These are phyloP conservation scores for Cryptococcus sp. DNA, from an alignment of 1,284 basidiomycete species.

Conservation along the genomic window DNA sequence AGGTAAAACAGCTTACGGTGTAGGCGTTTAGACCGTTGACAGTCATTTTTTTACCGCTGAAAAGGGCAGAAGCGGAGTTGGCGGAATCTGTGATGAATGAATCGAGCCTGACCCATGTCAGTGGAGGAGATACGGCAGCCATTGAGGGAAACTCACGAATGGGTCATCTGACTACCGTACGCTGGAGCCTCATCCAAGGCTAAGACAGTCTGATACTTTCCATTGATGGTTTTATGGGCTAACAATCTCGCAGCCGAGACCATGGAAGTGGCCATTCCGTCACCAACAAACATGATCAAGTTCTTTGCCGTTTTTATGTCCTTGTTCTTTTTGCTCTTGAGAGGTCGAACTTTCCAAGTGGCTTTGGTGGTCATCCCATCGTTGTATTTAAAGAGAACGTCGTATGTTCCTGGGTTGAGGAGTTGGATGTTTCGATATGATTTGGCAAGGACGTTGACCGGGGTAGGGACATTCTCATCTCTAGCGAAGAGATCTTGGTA, in stretches of 20 bases:
- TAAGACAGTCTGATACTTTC: conserved; percentile 44
- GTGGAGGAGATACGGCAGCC: background rate
- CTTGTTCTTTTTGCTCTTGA: conserved; percentile 26
- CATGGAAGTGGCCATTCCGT: conserved; percentile 42
- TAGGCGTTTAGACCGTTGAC: conserved; percentile 49
- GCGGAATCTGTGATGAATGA: conserved; percentile 49
- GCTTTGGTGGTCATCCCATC: conserved; percentile 35
- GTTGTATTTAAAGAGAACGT: conserved; percentile 30
- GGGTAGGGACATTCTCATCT: conserved; percentile 31
- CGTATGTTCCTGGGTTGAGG: conserved; percentile 33
- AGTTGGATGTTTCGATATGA: conserved; percentile 45
- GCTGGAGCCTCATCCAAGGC: conserved; percentile 36
- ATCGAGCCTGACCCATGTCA: conserved; percentile 19
- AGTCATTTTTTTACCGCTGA: conserved; percentile 48
- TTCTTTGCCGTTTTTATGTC: conserved; percentile 43
- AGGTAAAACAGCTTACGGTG: conserved; percentile 10
- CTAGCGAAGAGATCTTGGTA: conserved; percentile 46
- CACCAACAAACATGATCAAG: conserved; percentile 44
- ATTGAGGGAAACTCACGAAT: background rate
- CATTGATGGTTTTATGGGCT: conserved; percentile 50
- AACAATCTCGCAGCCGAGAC: conserved; percentile 46
- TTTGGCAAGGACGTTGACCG: conserved; percentile 47
- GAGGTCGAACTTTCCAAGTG: conserved; percentile 40
- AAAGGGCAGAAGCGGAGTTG: conserved; percentile 50
- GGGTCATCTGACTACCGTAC: conserved; percentile 3